Percentiles rank a stretch among this genome's conserved stretches.
Evolutionary conservation across 257 asterid genomes (phyloP).

Genomic region (Verbena officinalis): DNA sequence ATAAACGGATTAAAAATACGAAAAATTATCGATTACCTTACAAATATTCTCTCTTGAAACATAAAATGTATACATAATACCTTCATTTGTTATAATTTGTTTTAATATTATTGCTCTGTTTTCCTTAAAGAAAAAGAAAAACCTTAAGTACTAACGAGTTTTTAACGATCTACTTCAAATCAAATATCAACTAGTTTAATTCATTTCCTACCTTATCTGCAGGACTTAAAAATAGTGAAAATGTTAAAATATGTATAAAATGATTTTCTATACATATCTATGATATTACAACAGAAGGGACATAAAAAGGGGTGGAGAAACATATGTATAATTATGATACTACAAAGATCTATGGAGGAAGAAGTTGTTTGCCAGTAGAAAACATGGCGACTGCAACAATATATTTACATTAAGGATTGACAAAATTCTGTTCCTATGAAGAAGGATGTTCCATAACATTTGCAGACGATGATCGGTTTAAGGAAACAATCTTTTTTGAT

Average conservation of each 20-base stretch:
- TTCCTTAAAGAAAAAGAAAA: no score
- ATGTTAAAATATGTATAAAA: slow-evolving; percentile 17
- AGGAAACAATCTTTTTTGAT: slow-evolving; percentile 47
- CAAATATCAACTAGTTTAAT: no score
- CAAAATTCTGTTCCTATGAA: slow-evolving; percentile 31
- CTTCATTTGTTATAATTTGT: no score
- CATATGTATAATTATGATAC: slow-evolving; percentile 16
- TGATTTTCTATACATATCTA: slow-evolving; percentile 40
- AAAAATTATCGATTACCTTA: no score
- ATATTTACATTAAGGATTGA: slow-evolving; percentile 24
- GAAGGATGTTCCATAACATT: slow-evolving; percentile 36
- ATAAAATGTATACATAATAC: no score
- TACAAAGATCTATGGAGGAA: slow-evolving; percentile 27
- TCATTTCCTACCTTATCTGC: not conserved
- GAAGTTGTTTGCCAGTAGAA: slow-evolving; percentile 29
- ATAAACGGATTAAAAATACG: no score
- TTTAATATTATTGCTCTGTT: no score
- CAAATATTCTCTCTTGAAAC: no score
- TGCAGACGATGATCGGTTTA: slow-evolving; percentile 49
- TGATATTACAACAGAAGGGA: slow-evolving; percentile 34
- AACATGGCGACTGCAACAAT: slow-evolving; percentile 23
- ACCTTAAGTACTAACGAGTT: no score
- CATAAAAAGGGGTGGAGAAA: not conserved
- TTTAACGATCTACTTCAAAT: no score
- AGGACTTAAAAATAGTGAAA: not conserved